These are phyloP conservation scores for Pistacia atlantica DNA, from an alignment of 345 rosid species.

Conservation along the genomic window DNA sequence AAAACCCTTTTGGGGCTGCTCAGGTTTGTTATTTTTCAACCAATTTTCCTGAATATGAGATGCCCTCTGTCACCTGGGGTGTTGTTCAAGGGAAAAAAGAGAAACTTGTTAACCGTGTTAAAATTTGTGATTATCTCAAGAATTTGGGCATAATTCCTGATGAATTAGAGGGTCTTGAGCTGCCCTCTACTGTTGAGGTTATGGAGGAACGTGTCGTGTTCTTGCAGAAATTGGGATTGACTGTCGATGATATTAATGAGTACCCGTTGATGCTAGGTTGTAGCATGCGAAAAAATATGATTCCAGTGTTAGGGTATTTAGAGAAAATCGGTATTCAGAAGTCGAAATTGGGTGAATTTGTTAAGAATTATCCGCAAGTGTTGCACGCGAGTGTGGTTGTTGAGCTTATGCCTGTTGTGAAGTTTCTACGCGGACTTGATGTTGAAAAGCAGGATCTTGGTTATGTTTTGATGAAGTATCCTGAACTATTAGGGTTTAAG, in stretches of 20 bases:
- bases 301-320: conserved; percentile 87
- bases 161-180: conserved; percentile 74
- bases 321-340: conserved; percentile 76
- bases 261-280: conserved; percentile 85
- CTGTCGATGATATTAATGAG: conserved; percentile 79
- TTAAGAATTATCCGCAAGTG: conserved; percentile 82
- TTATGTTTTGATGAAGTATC: conserved; percentile 80
- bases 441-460: conserved; percentile 88
- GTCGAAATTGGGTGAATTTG: conserved; percentile 79
- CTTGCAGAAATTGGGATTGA: conserved; percentile 74
- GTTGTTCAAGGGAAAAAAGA: conserved; percentile 87
- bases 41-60: conserved; percentile 84
- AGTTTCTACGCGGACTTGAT: conserved; percentile 88
- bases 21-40: conserved; percentile 46
- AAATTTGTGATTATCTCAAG: conserved; percentile 85
- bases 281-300: conserved; percentile 82
- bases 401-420: conserved; percentile 88
- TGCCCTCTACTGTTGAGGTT: conserved; percentile 90
- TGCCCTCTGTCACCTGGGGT: conserved; percentile 98
- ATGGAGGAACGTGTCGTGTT: conserved; percentile 91
- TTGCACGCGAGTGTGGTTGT: conserved; percentile 82
- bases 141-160: conserved; percentile 82
- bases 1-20: conserved; percentile 24
- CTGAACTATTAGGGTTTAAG: conserved; percentile 90
- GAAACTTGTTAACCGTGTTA: conserved; percentile 85